A percentile compares a stretch with the other conserved stretches of the same genome.
These are phyloP conservation scores for Straminergon stramineum DNA, from an alignment of 225 moss, liverwort and hornwort genomes.

Conservation along the genomic window DNA sequence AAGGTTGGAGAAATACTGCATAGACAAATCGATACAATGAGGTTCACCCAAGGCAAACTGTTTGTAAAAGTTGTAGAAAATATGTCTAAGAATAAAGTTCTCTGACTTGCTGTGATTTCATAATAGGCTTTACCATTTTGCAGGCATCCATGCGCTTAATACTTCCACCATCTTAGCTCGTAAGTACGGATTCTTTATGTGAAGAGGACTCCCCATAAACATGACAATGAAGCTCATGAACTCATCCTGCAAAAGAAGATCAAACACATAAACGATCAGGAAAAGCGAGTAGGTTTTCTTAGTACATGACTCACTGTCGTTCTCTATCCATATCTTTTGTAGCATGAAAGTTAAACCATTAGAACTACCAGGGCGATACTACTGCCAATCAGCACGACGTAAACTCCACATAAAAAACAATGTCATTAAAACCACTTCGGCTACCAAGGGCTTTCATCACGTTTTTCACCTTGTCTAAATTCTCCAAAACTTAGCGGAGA, in stretches of 20 bases:
- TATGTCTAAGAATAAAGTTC: neutral
- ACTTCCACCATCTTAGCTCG: conserved; percentile 99
- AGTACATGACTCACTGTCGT: neutral
- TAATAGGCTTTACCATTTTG: conserved; percentile 38
- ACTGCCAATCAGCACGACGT: neutral
- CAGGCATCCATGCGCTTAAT: conserved; percentile 80
- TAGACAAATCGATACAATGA: neutral
- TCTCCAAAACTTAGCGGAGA: neutral
- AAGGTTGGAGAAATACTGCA: conserved; percentile 54
- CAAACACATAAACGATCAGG: neutral
- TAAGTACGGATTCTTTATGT: conserved; percentile 92
- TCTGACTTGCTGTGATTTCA: neutral
- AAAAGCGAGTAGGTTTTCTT: neutral
- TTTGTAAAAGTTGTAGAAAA: neutral
- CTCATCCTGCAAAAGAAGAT: conserved; percentile 67
- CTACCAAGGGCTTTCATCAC: neutral
- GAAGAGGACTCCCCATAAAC: conserved; percentile 98
- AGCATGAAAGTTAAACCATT: neutral
- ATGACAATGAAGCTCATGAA: conserved; percentile 99
- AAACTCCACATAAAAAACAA: neutral
- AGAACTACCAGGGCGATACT: neutral
- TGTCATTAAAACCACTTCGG: neutral
- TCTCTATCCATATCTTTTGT: neutral
- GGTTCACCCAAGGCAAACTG: neutral
- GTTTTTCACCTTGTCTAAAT: neutral